phyloP scores from a whole-genome alignment of 345 rosid genomes.

The Aquilaria malaccensis region DNA sequence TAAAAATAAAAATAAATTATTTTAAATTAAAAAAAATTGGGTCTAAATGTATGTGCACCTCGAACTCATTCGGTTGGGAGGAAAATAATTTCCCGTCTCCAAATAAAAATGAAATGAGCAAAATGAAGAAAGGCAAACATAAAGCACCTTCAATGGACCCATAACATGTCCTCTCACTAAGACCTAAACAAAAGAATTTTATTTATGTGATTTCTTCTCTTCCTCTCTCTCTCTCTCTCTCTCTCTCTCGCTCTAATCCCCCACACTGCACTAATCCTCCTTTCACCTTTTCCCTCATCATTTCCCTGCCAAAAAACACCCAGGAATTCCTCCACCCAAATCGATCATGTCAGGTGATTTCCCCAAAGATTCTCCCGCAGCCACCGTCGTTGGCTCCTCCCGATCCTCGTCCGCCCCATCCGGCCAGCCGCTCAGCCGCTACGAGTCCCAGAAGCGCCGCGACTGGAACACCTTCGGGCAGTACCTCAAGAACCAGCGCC shows the following conservation, averaged over 20 bases:
- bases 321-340: constrained; percentile 9
- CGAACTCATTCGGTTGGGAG: no score
- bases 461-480: constrained; percentile 92
- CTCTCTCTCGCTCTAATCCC: constrained; percentile 18
- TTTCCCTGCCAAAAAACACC: constrained; percentile 3
- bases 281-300: constrained; percentile 10
- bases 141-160: constrained; percentile 52
- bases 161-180: constrained; percentile 39
- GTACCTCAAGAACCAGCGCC: constrained; percentile 69
- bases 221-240: constrained; percentile 22
- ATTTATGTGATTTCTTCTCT: constrained; percentile 36
- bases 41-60: no score
- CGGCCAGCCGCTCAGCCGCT: constrained; percentile 54
- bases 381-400: constrained; percentile 25
- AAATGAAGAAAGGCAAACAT: constrained; percentile 22
- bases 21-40: no score
- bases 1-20: no score
- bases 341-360: constrained; percentile 26
- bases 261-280: constrained; percentile 22
- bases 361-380: constrained; percentile 30
- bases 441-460: constrained; percentile 75
- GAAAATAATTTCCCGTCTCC: no score
- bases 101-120: constrained; percentile 3
- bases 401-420: constrained; percentile 28
- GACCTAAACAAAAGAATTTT: constrained; percentile 18